Conservation (phyloP, 2,329 filamentous ascomycete genomes). For the Pseudogymnoascus sp. region DNA sequence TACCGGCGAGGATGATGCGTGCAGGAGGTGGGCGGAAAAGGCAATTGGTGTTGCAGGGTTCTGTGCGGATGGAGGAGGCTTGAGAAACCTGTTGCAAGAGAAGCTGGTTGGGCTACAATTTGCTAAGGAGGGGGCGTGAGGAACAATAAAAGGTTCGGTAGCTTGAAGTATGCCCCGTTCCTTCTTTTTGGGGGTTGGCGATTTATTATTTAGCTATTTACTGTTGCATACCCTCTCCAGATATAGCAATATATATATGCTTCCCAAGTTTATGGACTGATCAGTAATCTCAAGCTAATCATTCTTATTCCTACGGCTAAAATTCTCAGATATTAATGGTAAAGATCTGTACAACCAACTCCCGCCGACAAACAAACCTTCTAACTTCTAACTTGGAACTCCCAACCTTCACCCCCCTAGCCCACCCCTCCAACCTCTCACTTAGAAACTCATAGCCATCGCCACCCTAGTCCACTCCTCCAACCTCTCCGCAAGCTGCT, state of each 20-base stretch:
- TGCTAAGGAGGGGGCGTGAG: constrained; percentile 12
- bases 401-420: too few species aligned
- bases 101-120: constrained; percentile 25
- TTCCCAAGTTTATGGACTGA: not conserved
- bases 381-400: too few species aligned
- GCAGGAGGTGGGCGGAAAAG: constrained; percentile 36
- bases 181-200: not conserved
- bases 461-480: constrained; percentile 29
- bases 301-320: not conserved
- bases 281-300: not conserved
- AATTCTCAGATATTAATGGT: not conserved
- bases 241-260: not conserved
- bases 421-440: not conserved
- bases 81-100: constrained; percentile 24
- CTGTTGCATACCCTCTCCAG: not conserved
- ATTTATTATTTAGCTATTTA: not conserved
- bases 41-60: constrained; percentile 28
- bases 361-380: not conserved
- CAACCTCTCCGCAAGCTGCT: constrained; percentile 29
- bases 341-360: not conserved
- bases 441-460: constrained; percentile 23
- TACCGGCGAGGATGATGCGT: constrained; percentile 45
- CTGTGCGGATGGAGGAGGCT: constrained; percentile 23
- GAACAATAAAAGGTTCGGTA: not conserved
- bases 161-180: not conserved